These are phyloP conservation scores for Malassezia cuniculi DNA, from an alignment of 1,284 basidiomycete genomes.

Conservation along the genomic window DNA sequence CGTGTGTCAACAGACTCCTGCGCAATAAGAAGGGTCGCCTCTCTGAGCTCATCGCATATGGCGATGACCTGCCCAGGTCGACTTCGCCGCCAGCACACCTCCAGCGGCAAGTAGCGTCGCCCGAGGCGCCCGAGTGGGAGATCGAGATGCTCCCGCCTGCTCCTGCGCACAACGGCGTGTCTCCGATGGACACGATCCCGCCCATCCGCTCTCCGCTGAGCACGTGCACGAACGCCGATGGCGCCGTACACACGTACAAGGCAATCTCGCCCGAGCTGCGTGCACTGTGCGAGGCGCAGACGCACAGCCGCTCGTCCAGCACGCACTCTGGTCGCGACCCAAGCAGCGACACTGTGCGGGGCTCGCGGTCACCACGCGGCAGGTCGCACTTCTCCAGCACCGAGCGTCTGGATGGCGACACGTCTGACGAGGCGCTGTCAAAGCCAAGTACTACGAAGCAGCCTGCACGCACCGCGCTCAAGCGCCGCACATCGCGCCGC, in stretches of 20 bases:
- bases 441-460: too few species aligned
- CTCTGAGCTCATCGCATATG: slow-evolving; percentile 32
- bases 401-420: too few species aligned
- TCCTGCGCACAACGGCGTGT: slow-evolving; percentile 21
- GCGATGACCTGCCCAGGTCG: slow-evolving; percentile 22
- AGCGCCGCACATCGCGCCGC: too few species aligned
- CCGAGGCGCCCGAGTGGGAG: slow-evolving; percentile 16
- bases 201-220: slow-evolving; percentile 34
- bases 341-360: too few species aligned
- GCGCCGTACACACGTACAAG: too few species aligned
- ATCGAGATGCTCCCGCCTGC: slow-evolving; percentile 25
- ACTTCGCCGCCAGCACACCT: not conserved
- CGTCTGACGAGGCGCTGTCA: too few species aligned
- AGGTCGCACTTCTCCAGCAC: too few species aligned
- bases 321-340: too few species aligned
- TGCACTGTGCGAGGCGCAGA: slow-evolving; percentile 16
- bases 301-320: not conserved
- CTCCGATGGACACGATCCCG: slow-evolving; percentile 33
- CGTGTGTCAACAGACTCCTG: too few species aligned
- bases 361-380: too few species aligned
- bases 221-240: slow-evolving; percentile 21
- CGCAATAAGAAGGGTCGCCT: slow-evolving; percentile 38
- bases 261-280: not conserved
- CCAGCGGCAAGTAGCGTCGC: too few species aligned
- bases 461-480: too few species aligned